phyloP scores from a whole-genome alignment of 2,329 filamentous ascomycete species.

The Lachnellula arida region DNA sequence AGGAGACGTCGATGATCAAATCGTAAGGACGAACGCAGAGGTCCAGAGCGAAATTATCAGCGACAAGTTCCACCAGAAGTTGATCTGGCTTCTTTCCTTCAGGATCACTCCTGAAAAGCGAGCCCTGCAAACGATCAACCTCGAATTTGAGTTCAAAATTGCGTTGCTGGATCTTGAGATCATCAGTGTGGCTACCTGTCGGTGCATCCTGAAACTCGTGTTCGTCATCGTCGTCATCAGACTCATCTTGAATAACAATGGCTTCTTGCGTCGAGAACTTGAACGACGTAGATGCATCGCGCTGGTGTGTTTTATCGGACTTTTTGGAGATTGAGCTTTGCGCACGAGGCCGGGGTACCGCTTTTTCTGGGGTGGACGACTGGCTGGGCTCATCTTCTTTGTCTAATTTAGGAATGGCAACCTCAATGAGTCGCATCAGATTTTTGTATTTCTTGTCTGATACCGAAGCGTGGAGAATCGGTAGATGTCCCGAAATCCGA shows the following conservation, averaged over 20 bases:
- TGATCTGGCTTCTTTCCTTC: slow-evolving; percentile 71
- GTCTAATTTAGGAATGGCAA: slow-evolving; percentile 82
- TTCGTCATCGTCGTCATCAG: slow-evolving; percentile 54
- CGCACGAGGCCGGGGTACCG: slow-evolving; percentile 17
- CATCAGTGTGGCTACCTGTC: slow-evolving; percentile 50
- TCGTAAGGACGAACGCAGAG: slow-evolving; percentile 88
- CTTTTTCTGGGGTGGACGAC: slow-evolving; percentile 1
- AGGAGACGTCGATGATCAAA: slow-evolving; percentile 85
- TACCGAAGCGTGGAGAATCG: slow-evolving; percentile 83
- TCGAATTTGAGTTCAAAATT: slow-evolving; percentile 97
- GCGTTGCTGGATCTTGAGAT: slow-evolving; percentile 74
- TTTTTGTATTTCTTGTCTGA: slow-evolving; percentile 97
- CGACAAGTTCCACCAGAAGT: slow-evolving; percentile 84
- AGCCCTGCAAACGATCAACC: slow-evolving; percentile 89
- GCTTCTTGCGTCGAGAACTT: slow-evolving; percentile 69
- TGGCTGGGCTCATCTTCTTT: slow-evolving; percentile 37
- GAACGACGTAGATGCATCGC: slow-evolving; percentile 66
- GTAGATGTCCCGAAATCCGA: slow-evolving; percentile 84
- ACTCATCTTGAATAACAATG: slow-evolving; percentile 61
- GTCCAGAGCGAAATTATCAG: slow-evolving; percentile 80
- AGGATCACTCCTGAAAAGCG: slow-evolving; percentile 80
- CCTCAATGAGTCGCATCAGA: slow-evolving; percentile 92
- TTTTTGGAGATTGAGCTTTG: slow-evolving; percentile 31
- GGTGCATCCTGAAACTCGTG: slow-evolving; percentile 60
- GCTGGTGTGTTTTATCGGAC: slow-evolving; percentile 43